These are phyloP conservation scores for Malus asiatica DNA, from an alignment of 306 rosid species.

Conservation along the genomic window DNA sequence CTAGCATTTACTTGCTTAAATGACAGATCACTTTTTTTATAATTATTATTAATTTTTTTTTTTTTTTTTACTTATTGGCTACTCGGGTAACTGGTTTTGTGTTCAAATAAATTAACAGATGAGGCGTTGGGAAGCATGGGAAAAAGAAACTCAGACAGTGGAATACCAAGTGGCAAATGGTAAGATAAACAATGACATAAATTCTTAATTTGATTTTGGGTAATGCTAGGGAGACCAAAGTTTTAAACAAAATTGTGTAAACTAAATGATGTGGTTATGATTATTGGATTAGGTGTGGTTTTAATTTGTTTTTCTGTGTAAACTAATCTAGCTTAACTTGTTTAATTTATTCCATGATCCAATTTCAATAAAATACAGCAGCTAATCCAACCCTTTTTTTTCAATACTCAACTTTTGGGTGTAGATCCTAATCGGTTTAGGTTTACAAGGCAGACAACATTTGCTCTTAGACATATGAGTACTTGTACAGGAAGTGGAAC, in stretches of 20 bases:
- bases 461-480: constrained; percentile 44
- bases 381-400: not conserved
- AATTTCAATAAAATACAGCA: not conserved
- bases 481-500: constrained; percentile 23
- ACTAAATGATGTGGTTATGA: too few species aligned
- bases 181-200: not conserved
- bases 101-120: constrained; percentile 22
- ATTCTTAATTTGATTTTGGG: not conserved
- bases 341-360: not conserved
- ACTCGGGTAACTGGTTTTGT: not conserved
- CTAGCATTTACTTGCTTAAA: not conserved
- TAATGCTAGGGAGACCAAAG: too few species aligned
- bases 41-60: not conserved
- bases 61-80: not conserved
- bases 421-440: constrained; percentile 56
- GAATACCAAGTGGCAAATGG: constrained; percentile 57
- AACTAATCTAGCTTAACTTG: not conserved
- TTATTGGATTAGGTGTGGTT: too few species aligned
- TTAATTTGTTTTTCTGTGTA: too few species aligned
- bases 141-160: constrained; percentile 44
- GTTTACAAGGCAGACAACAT: constrained; percentile 48
- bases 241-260: too few species aligned
- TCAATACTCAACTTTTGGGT: not conserved
- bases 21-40: not conserved
- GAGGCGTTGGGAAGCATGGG: constrained; percentile 59